Conservation (phyloP, 2,329 filamentous ascomycete genomes). For the Plectosphaerella plurivora region DNA sequence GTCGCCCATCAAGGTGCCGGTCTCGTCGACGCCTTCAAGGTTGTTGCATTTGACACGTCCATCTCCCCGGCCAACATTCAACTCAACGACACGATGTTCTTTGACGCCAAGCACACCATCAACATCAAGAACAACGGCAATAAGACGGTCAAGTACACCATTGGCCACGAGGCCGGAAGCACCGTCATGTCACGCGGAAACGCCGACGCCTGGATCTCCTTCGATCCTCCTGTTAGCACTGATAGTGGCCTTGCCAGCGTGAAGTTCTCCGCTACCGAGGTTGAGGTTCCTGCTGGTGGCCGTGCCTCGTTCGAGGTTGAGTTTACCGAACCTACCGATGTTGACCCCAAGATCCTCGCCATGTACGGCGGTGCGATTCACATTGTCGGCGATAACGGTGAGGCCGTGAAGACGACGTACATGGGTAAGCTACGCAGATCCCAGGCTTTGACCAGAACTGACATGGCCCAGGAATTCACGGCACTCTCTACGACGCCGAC, state of each 20-base stretch:
- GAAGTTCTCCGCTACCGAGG: slow-evolving; percentile 31
- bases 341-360: slow-evolving; percentile 13
- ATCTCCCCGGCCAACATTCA: slow-evolving; percentile 46
- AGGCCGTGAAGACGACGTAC: slow-evolving; percentile 17
- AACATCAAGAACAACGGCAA: slow-evolving; percentile 48
- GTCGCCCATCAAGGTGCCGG: slow-evolving; percentile 38
- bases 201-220: slow-evolving; percentile 15
- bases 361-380: slow-evolving; percentile 19
- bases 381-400: slow-evolving; percentile 16
- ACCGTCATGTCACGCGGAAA: slow-evolving; percentile 47
- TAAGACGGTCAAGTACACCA: slow-evolving; percentile 42
- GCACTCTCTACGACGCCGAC: slow-evolving; percentile 22
- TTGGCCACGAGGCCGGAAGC: slow-evolving; percentile 43
- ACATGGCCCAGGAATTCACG: slow-evolving; percentile 17
- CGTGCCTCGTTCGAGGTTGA: slow-evolving; percentile 39
- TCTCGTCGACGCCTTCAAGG: slow-evolving; percentile 49
- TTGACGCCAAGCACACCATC: slow-evolving; percentile 43
- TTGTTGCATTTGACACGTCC: slow-evolving; percentile 25
- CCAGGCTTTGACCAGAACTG: not conserved
- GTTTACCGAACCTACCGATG: slow-evolving; percentile 24
- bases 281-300: slow-evolving; percentile 36
- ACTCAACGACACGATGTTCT: slow-evolving; percentile 60
- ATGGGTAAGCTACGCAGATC: not conserved
- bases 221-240: slow-evolving; percentile 25
- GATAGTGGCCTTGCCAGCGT: slow-evolving; percentile 33